Conservation (phyloP, 1,284 basidiomycete genomes). For the Cutaneotrichosporon dermatis region DNA sequence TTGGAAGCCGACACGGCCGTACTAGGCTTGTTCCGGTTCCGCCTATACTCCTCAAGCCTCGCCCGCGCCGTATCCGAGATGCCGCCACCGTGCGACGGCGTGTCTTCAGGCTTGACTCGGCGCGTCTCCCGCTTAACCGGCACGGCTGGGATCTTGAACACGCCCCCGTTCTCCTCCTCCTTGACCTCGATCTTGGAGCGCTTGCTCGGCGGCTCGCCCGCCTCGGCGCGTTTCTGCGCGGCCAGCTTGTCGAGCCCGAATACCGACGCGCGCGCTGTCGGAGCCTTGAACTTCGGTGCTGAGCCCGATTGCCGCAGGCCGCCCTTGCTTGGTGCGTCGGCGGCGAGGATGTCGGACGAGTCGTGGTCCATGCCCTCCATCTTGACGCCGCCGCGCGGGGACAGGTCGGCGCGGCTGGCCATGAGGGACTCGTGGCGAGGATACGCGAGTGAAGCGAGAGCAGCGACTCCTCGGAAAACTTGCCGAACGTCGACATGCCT, state of each 20-base stretch:
- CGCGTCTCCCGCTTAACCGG: conserved; percentile 57
- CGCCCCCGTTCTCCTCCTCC: conserved; percentile 50
- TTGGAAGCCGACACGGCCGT: conserved; percentile 27
- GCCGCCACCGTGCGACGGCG: conserved; percentile 88
- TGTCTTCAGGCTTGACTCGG: conserved; percentile 76
- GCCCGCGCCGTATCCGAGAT: conserved; percentile 68
- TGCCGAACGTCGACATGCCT: conserved; percentile 79
- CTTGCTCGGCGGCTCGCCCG: conserved; percentile 57
- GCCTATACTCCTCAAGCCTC: conserved; percentile 69
- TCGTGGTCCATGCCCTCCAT: conserved; percentile 68
- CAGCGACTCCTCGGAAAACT: conserved; percentile 67
- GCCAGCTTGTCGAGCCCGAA: conserved; percentile 84
- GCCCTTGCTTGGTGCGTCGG: conserved; percentile 68
- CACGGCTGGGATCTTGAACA: conserved; percentile 81
- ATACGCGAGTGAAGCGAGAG: conserved; percentile 58
- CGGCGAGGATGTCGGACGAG: conserved; percentile 72
- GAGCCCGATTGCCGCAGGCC: conserved; percentile 63
- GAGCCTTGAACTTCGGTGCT: conserved; percentile 69
- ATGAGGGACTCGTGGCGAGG: conserved; percentile 57
- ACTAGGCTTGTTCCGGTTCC: conserved; percentile 57
- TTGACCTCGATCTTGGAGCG: conserved; percentile 59
- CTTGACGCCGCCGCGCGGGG: neutral
- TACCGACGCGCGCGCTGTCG: conserved; percentile 63
- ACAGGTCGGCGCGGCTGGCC: neutral
- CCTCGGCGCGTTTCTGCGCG: conserved; percentile 69